phyloP scores from a whole-genome alignment of 2,329 filamentous ascomycete genomes.

The Penicillium sp. region DNA sequence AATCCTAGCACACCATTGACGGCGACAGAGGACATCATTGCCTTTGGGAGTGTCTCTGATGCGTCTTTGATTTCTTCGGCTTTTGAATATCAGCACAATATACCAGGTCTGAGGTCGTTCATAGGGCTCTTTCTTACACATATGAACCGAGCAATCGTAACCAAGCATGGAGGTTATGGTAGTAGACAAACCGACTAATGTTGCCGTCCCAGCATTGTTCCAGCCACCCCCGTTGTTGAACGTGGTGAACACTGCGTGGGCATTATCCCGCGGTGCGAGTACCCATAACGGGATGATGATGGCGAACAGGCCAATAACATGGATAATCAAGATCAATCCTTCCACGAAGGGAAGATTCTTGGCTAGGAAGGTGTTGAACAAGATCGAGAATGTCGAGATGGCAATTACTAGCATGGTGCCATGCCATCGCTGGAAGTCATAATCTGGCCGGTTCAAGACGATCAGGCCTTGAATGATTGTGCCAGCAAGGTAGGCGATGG shows the following conservation, averaged over 20 bases:
- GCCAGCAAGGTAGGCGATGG: slow-evolving; percentile 39
- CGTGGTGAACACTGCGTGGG: slow-evolving; percentile 33
- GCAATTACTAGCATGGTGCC: slow-evolving; percentile 38
- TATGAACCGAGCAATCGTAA: slow-evolving; percentile 39
- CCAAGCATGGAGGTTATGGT: slow-evolving; percentile 38
- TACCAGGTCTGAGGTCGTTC: neutral
- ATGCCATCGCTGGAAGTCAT: slow-evolving; percentile 38
- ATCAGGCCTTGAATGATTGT: slow-evolving; percentile 41
- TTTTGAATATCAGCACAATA: slow-evolving; percentile 12
- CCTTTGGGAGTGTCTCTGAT: slow-evolving; percentile 43
- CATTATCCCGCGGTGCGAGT: slow-evolving; percentile 32
- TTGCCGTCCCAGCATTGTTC: slow-evolving; percentile 31
- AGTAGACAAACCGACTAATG: slow-evolving; percentile 35
- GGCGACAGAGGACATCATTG: slow-evolving; percentile 43
- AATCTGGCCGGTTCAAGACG: slow-evolving; percentile 37
- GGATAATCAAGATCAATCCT: slow-evolving; percentile 35
- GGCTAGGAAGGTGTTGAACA: slow-evolving; percentile 38
- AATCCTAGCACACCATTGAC: slow-evolving; percentile 49
- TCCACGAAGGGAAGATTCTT: slow-evolving; percentile 35
- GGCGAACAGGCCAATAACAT: slow-evolving; percentile 37
- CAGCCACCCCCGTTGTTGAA: slow-evolving; percentile 39
- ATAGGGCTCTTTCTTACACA: slow-evolving; percentile 29
- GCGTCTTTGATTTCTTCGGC: slow-evolving; percentile 42
- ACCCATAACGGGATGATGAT: slow-evolving; percentile 40
- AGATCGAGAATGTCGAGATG: slow-evolving; percentile 32